Base-by-base conservation (phyloP, 2,329 filamentous ascomycete genomes). In the Alternaria arborescens region DNA sequence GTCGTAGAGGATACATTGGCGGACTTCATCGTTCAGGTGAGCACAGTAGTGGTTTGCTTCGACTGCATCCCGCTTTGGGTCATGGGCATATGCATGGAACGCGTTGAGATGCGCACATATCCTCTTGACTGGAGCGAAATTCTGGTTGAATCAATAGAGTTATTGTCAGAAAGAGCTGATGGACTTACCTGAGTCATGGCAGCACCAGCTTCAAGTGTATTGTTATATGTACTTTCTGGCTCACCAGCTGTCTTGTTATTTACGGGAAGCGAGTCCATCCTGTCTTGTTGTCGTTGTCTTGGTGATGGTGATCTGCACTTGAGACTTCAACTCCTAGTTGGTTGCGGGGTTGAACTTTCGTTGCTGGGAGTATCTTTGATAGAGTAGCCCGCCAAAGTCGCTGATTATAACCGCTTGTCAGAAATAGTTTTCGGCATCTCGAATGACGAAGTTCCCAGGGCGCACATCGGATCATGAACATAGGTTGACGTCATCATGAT, bases 1-100 rank as follows among this genome's bases (percentile, higher is more conserved):
- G 78, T 96, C 92, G 80, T 95, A 97, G 63, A 97, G 86, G 30
- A 97, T 86, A 76, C 93, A 96, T 82, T 97, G 92, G 4, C 93
- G 87, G 58, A 96, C 84, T 64, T 95, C 92, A 70, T 89, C 85
- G 62, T 86, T 93, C 4, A 95, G 71, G 71, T 95, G 92, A 1
- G 89, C 86, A 75, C 93, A 97, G 79, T 95, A 97, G 77, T 96
- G 92, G 73, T 95, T 93, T 0, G 92, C 82, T 75, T 95, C 91
- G 1, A 96, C 88, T 40, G 82, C 84, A 14, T 57, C 53, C 7
- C 91, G 87, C 2, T 81, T 84, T 0, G 89, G 87, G 46, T 94
- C 90, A 26, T 87, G 84, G n/a, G 89, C 89, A 73, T 95, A 95
- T 48, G 89, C 87, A 72, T 96, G 93, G 72, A 94, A 94, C n/a